These are phyloP conservation scores for Neurospora hispaniola DNA, from an alignment of 495 filamentous ascomycete genomes.

Conservation along the genomic window DNA sequence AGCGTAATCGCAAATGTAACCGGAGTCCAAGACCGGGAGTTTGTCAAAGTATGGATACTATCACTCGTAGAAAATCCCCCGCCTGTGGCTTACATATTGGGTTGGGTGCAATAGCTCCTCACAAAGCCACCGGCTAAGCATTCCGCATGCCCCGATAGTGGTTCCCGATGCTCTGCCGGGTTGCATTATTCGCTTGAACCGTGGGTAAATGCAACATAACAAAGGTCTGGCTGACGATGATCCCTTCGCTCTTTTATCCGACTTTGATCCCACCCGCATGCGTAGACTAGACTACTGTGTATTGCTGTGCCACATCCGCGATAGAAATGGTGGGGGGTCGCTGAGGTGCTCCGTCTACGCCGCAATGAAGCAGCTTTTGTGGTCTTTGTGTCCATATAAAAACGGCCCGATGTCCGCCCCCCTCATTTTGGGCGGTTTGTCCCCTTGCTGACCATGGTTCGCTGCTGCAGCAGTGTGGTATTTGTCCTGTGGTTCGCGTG, in stretches of 20 bases:
- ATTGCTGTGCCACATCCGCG: neutral
- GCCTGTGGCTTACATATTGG: neutral
- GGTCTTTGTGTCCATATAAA: neutral
- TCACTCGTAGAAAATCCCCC: neutral
- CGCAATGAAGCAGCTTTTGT: neutral
- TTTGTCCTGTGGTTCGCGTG: neutral
- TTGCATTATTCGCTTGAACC: neutral
- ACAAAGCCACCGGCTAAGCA: neutral
- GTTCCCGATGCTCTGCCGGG: neutral
- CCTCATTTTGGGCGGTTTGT: neutral
- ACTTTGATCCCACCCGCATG: neutral
- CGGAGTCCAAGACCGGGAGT: neutral
- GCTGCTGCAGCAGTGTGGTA: neutral
- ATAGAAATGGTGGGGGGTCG: neutral
- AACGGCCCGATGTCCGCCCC: neutral
- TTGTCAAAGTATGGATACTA: neutral
- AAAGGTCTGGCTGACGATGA: neutral
- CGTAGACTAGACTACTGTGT: neutral
- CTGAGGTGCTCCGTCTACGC: neutral
- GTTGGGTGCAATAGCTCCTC: neutral
- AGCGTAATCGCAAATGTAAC: neutral
- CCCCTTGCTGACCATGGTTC: neutral
- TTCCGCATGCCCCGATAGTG: neutral
- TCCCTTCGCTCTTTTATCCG: neutral
- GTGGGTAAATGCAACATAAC: neutral